These are phyloP conservation scores for Chara braunii DNA, from an alignment of 139 green algal species.

Conservation along the genomic window DNA sequence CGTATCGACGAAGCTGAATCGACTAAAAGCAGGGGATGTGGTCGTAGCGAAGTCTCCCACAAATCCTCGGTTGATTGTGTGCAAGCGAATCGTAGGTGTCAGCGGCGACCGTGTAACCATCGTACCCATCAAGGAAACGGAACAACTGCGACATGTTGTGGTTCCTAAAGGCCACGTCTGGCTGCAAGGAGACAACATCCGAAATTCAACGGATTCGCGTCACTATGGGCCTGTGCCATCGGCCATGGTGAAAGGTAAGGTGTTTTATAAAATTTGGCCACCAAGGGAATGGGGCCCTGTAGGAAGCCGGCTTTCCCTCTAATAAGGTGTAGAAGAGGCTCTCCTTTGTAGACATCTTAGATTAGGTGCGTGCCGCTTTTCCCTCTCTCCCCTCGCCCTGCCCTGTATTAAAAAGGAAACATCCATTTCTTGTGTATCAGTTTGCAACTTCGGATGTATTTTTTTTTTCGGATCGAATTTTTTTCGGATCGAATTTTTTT, in stretches of 20 bases:
- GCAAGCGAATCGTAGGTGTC: slow-evolving; percentile 63
- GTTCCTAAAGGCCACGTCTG: slow-evolving; percentile 66
- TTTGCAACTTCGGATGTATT: too few relatives aligned
- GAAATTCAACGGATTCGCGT: slow-evolving; percentile 67
- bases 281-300: too few relatives aligned
- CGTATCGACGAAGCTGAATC: slow-evolving; percentile 28
- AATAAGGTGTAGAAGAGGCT: too few relatives aligned
- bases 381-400: too few relatives aligned
- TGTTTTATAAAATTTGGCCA: slow-evolving; percentile 45
- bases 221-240: slow-evolving; percentile 69
- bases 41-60: slow-evolving; percentile 57
- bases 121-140: not conserved
- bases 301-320: too few relatives aligned
- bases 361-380: too few relatives aligned
- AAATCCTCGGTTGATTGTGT: slow-evolving; percentile 61
- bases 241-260: slow-evolving; percentile 53
- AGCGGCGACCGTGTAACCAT: slow-evolving; percentile 49
- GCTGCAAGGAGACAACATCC: slow-evolving; percentile 67
- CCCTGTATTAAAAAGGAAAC: too few relatives aligned
- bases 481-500: too few relatives aligned
- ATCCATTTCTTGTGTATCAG: too few relatives aligned
- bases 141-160: not conserved
- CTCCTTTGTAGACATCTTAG: too few relatives aligned
- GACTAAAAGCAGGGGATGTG: slow-evolving; percentile 44
- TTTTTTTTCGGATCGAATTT: too few relatives aligned